Evolutionary conservation across 2,329 filamentous ascomycete species (phyloP).

Genomic region (Fusarium oligoseptatum): DNA sequence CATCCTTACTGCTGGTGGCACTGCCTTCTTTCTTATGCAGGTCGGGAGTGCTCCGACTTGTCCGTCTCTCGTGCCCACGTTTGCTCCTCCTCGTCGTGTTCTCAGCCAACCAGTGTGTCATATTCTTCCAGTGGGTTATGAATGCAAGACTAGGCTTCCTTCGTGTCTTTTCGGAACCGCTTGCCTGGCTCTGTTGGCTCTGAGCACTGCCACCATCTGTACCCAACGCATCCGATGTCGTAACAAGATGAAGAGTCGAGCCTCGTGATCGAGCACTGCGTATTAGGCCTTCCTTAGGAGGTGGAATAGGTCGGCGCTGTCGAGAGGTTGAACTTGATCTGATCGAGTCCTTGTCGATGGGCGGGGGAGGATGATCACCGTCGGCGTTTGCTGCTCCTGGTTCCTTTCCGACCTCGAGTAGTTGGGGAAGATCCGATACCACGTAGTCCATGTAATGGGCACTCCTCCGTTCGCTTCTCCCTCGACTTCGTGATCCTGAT

Average conservation of each 20-base stretch:
- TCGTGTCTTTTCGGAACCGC: slow-evolving; percentile 60
- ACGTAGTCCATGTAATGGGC: slow-evolving; percentile 73
- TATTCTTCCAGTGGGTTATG: slow-evolving; percentile 72
- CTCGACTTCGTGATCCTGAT: slow-evolving; percentile 76
- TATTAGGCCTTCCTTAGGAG: slow-evolving; percentile 84
- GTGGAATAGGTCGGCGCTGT: slow-evolving; percentile 80
- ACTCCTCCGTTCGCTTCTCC: slow-evolving; percentile 82
- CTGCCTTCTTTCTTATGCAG: slow-evolving; percentile 64
- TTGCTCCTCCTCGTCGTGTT: slow-evolving; percentile 66
- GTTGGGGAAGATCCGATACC: slow-evolving; percentile 80
- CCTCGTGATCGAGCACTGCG: slow-evolving; percentile 80
- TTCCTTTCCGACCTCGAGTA: slow-evolving; percentile 72
- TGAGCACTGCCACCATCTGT: slow-evolving; percentile 43
- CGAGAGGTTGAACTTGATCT: slow-evolving; percentile 83
- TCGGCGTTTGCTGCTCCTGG: slow-evolving; percentile 60
- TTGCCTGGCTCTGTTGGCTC: slow-evolving; percentile 47
- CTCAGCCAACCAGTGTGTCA: slow-evolving; percentile 74
- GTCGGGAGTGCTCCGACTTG: slow-evolving; percentile 71
- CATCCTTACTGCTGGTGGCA: slow-evolving; percentile 63
- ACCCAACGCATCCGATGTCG: slow-evolving; percentile 67
- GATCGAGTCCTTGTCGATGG: slow-evolving; percentile 83
- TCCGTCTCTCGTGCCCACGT: slow-evolving; percentile 62
- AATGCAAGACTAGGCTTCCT: slow-evolving; percentile 71
- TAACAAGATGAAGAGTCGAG: slow-evolving; percentile 89
- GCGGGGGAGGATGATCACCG: slow-evolving; percentile 71